phyloP scores from a whole-genome alignment of 306 rosid species.

The Medicago lupulina region DNA sequence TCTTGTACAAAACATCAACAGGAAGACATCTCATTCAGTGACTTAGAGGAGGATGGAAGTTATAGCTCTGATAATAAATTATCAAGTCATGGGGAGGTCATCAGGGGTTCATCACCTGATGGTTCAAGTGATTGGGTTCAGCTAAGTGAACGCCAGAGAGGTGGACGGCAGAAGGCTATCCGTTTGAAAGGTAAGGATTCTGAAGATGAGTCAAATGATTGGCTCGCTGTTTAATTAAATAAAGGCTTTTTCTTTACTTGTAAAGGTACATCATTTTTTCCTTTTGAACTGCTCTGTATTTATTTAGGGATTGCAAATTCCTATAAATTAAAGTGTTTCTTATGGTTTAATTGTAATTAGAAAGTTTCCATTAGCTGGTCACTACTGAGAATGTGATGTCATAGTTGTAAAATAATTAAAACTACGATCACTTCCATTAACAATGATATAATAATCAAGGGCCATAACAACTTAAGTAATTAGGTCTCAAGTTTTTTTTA shows the following conservation, averaged over 20 bases:
- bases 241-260: constrained; percentile 39
- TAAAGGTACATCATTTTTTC: constrained; percentile 47
- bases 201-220: constrained; percentile 87
- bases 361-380: background rate
- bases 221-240: constrained; percentile 70
- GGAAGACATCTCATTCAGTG: constrained; percentile 83
- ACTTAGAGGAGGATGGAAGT: constrained; percentile 67
- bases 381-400: constrained; percentile 2
- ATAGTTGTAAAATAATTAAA: background rate
- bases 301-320: constrained; percentile 34
- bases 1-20: constrained; percentile 51
- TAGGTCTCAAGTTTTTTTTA: too few relatives aligned
- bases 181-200: constrained; percentile 66
- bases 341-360: constrained; percentile 5
- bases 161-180: constrained; percentile 42
- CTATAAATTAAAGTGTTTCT: constrained; percentile 33
- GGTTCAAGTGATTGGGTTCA: constrained; percentile 85
- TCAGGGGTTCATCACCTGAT: constrained; percentile 59
- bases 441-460: too few relatives aligned
- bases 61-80: constrained; percentile 58
- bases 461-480: too few relatives aligned
- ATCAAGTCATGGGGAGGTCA: constrained; percentile 47
- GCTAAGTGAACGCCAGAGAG: constrained; percentile 53
- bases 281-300: constrained; percentile 39
- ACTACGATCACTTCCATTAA: background rate